These are phyloP conservation scores for Chamaenerion angustifolium DNA, from an alignment of 345 rosid species.

Conservation along the genomic window DNA sequence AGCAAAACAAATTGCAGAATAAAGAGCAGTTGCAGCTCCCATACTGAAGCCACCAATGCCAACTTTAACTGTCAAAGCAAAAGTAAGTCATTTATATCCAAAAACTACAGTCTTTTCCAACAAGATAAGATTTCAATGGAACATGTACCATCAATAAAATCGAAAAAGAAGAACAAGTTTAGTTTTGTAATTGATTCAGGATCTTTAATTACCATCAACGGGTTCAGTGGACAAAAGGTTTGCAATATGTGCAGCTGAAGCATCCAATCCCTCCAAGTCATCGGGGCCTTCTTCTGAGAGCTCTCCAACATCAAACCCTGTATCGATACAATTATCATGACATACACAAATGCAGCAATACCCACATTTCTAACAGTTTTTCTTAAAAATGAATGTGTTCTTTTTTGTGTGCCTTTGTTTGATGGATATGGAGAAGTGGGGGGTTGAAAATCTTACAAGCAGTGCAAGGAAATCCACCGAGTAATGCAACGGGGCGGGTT, in stretches of 20 bases:
- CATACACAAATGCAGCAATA: background rate
- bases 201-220: conserved; percentile 14
- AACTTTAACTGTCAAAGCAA: conserved; percentile 43
- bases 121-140: too few species aligned
- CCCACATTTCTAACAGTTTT: background rate
- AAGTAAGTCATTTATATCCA: background rate
- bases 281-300: conserved; percentile 13
- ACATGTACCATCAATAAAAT: too few species aligned
- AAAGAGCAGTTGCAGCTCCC: conserved; percentile 90
- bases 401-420: too few species aligned
- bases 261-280: conserved; percentile 16
- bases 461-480: conserved; percentile 15
- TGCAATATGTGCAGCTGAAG: conserved; percentile 17
- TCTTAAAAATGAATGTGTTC: too few species aligned
- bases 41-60: conserved; percentile 96
- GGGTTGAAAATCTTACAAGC: conserved; percentile 7
- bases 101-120: too few species aligned
- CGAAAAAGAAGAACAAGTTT: background rate
- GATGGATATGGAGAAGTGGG: background rate
- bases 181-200: background rate
- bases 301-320: conserved; percentile 16
- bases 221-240: conserved; percentile 16
- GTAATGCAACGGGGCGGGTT: conserved; percentile 12
- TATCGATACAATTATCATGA: background rate
- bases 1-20: conserved; percentile 74